These are phyloP conservation scores for Agrostemma githago DNA, from an alignment of 148 eudicot genomes.

Conservation along the genomic window DNA sequence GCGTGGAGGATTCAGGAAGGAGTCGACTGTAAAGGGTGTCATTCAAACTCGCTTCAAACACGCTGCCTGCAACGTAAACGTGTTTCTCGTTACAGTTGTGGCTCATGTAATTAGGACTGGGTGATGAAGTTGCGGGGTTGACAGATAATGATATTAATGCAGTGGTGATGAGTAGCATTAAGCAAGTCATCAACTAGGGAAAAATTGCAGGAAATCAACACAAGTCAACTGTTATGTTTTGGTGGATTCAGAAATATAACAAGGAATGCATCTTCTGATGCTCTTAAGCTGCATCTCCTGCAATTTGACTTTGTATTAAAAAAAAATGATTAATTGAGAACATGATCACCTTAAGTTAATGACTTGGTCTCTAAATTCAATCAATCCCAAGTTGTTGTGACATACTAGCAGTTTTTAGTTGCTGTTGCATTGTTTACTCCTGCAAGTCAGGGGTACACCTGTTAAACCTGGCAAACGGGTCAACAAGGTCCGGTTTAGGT, in stretches of 20 bases:
- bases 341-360: neutral
- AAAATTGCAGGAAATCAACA: no score
- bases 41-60: conserved; percentile 5
- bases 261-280: neutral
- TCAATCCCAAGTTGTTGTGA: no score
- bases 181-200: neutral
- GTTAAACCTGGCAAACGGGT: no score
- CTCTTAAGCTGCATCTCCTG: neutral
- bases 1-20: neutral
- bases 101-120: neutral
- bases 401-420: no score
- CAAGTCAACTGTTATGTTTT: neutral
- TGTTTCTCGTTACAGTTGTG: neutral
- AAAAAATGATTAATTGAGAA: neutral
- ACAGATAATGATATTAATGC: neutral
- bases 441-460: no score
- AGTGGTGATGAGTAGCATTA: neutral
- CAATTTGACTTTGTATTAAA: neutral
- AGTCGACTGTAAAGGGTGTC: conserved; percentile 5
- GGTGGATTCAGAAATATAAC: neutral
- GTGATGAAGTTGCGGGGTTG: neutral
- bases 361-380: no score
- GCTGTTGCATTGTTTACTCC: no score
- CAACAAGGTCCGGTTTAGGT: no score
- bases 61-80: neutral